phyloP scores from a whole-genome alignment of 495 filamentous ascomycete species.

The Evernia prunastri region DNA sequence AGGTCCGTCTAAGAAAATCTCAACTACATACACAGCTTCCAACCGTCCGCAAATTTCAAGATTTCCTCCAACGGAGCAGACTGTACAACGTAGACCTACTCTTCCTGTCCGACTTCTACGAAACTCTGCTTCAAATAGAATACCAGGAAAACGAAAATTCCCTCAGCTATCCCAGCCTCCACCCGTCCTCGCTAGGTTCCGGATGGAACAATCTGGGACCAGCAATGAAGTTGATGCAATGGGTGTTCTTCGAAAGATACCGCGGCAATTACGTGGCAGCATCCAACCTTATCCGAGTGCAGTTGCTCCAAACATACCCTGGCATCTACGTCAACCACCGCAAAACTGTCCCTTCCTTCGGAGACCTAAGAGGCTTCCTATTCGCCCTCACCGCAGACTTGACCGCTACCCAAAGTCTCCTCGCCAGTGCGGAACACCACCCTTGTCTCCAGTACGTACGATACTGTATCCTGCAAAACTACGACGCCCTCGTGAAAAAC shows the following conservation, averaged over 20 bases:
- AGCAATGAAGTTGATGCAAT: neutral
- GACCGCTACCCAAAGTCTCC: neutral
- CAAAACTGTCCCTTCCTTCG: neutral
- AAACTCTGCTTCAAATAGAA: neutral
- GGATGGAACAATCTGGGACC: neutral
- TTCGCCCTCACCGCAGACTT: neutral
- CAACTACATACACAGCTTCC: neutral
- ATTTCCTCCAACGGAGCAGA: neutral
- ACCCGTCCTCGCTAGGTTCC: neutral
- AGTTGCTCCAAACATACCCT: neutral
- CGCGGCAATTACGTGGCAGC: neutral
- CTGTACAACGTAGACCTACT: neutral
- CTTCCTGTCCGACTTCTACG: conserved; percentile 1
- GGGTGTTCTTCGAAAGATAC: neutral
- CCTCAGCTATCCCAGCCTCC: neutral
- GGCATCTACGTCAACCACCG: conserved; percentile 3
- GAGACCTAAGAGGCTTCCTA: neutral
- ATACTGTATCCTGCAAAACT: neutral
- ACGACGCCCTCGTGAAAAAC: neutral
- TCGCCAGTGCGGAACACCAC: neutral
- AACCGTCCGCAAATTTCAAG: neutral
- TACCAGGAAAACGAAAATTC: neutral
- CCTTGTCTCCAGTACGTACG: neutral
- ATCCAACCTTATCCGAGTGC: neutral
- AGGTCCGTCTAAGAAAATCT: neutral